Evolutionary conservation across 768 basidiomycete genomes (phyloP).

Genomic region (Boletus vermiculosoides): DNA sequence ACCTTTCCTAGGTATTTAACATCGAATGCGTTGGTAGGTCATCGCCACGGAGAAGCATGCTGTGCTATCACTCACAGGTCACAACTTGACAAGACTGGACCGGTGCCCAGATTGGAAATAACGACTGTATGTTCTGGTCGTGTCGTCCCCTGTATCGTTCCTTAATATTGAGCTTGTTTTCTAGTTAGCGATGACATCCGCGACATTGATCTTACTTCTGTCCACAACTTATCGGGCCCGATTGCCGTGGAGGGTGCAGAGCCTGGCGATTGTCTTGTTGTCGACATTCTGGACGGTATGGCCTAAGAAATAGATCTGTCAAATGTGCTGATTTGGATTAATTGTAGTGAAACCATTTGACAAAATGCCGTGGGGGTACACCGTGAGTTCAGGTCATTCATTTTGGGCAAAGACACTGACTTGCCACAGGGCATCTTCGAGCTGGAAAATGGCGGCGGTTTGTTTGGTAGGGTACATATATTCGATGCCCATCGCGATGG

Average conservation of each 20-base stretch:
- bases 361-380: constrained; percentile 82
- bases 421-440: constrained; percentile 68
- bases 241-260: constrained; percentile 73
- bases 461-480: constrained; percentile 49
- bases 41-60: background rate
- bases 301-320: background rate
- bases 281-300: constrained; percentile 75
- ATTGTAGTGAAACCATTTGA: constrained; percentile 59
- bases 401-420: background rate
- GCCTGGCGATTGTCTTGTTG: constrained; percentile 76
- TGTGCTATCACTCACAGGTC: background rate
- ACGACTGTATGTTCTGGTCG: constrained; percentile 49
- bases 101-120: constrained; percentile 75
- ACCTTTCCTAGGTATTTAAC: constrained; percentile 54
- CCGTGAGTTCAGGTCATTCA: constrained; percentile 36
- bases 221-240: constrained; percentile 78
- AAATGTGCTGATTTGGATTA: background rate
- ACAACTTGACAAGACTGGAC: constrained; percentile 60
- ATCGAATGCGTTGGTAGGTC: constrained; percentile 62
- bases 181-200: constrained; percentile 66
- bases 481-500: background rate
- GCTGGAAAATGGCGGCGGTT: constrained; percentile 67
- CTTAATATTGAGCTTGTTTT: background rate
- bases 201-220: constrained; percentile 59
- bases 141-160: background rate